phyloP scores from a whole-genome alignment of 345 rosid species.

The Zanthoxylum bungeanum region DNA sequence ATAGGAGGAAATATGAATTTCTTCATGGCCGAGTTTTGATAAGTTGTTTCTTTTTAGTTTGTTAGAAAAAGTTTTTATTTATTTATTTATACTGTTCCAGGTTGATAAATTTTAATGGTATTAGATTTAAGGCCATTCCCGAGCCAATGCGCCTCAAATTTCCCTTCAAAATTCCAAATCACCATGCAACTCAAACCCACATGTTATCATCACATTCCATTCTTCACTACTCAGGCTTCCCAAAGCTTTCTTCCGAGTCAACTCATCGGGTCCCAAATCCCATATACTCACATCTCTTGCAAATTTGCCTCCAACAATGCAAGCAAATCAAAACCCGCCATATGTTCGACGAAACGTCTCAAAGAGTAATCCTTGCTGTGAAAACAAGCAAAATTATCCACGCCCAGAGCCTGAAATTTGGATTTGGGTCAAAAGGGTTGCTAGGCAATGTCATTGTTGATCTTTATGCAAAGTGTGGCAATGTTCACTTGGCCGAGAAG shows the following conservation, averaged over 20 bases:
- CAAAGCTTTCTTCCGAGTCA: conserved; percentile 15
- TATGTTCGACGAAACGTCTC: conserved; percentile 76
- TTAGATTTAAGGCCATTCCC: too few relatives aligned
- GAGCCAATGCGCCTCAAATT: conserved; percentile 28
- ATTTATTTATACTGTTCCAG: too few relatives aligned
- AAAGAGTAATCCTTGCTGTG: conserved; percentile 32
- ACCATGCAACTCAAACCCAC: conserved; percentile 14
- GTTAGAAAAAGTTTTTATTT: too few relatives aligned
- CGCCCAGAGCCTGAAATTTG: conserved; percentile 43
- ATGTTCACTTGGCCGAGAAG: conserved; percentile 55
- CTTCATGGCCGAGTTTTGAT: too few relatives aligned
- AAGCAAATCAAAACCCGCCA: conserved; percentile 38
- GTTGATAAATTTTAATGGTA: too few relatives aligned
- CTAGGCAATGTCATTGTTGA: conserved; percentile 66
- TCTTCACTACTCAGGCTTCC: conserved; percentile 26
- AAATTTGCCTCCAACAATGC: conserved; percentile 46
- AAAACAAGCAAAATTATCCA: conserved; percentile 48
- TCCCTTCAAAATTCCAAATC: conserved; percentile 12
- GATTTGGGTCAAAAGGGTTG: conserved; percentile 43
- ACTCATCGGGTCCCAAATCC: neutral
- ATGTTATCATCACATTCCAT: too few relatives aligned
- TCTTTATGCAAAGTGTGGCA: conserved; percentile 77
- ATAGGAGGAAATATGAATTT: neutral
- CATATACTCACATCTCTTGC: conserved; percentile 29
- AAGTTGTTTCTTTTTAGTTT: too few relatives aligned